Evolutionary conservation across 2,329 filamentous ascomycete species (phyloP), one percentile per base, ranked within the genome.

Genomic region (Rachicladosporium sp.): DNA sequence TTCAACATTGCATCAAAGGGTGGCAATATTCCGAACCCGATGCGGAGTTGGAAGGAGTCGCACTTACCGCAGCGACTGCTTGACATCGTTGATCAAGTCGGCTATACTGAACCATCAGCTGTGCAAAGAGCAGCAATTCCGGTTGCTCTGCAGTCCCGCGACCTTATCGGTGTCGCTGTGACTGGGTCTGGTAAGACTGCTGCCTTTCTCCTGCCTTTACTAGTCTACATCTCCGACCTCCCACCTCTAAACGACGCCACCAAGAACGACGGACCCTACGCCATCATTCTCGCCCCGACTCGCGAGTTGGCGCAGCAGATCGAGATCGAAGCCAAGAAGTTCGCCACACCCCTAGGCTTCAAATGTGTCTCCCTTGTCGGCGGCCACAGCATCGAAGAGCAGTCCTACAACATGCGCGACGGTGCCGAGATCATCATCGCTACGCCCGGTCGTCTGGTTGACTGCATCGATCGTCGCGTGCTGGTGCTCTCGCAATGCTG

Each of bases 111-210:
- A 46, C 91, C 91, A 1, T 84, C 87, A 1, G 76, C 91, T 0
- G 88, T 98, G 48, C 91, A 98, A 58, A 74, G 89, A 51, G 91
- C 91, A 29, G 86, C 89, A 11, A 98, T 98, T 39, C 91, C 91
- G 2, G 93, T 98, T 52, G 91, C 91, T 2, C 65, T 95, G 33
- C 86, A 94, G 55, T 84, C 82, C 10, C 78, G 91, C 53, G 91
- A 98, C 63, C 73, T 98, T n/a, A 96, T 98, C 48, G 91, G 89
- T 69, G 89, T 98, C 27, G 91, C 91, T 48, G 88, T 93, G 32
- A 98, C 91, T 12, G 91, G 91, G 75, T 98, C 91, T 35, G 91
- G 91, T 70, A 98, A 98, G 68, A 98, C 91, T 10, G 91, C 91
- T 2, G 83, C 91, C 7, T 98, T 98, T 66, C 66, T 98, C 15